These are phyloP conservation scores for Fusarium longipes DNA, from an alignment of 2,329 filamentous ascomycete genomes.

Conservation along the genomic window DNA sequence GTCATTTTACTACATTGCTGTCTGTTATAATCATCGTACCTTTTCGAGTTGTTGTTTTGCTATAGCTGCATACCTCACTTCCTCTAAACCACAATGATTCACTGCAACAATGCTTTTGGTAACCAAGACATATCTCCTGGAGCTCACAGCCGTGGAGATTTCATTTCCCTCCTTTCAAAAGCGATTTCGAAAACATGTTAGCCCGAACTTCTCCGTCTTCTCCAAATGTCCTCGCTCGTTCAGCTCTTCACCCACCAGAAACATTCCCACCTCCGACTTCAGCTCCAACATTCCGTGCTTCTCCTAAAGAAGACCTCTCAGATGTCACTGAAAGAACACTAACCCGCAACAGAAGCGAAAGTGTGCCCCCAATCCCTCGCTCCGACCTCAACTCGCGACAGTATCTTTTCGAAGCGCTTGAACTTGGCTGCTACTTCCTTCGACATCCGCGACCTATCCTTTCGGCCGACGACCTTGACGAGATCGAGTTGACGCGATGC, in stretches of 20 bases:
- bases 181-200: not conserved
- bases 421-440: slow-evolving; percentile 33
- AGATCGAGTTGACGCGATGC: slow-evolving; percentile 45
- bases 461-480: slow-evolving; percentile 44
- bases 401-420: slow-evolving; percentile 44
- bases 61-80: no score
- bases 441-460: slow-evolving; percentile 35
- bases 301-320: slow-evolving; percentile 11
- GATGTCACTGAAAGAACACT: slow-evolving; percentile 5
- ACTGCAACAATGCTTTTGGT: not conserved
- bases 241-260: slow-evolving; percentile 3
- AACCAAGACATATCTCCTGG: fast-evolving
- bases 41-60: fast-evolving
- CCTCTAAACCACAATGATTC: slow-evolving; percentile 6
- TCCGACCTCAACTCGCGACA: slow-evolving; percentile 35
- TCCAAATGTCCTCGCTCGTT: not conserved
- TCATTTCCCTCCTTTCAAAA: not conserved
- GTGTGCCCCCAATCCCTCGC: slow-evolving; percentile 23
- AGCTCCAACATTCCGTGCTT: not conserved
- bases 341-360: slow-evolving; percentile 18
- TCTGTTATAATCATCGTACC: fast-evolving
- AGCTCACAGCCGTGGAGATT: fast-evolving
- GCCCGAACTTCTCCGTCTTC: not conserved
- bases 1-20: fast-evolving
- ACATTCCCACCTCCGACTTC: not conserved